phyloP scores from a whole-genome alignment of 2,329 filamentous ascomycete genomes.

The Emergomyces orientalis region DNA sequence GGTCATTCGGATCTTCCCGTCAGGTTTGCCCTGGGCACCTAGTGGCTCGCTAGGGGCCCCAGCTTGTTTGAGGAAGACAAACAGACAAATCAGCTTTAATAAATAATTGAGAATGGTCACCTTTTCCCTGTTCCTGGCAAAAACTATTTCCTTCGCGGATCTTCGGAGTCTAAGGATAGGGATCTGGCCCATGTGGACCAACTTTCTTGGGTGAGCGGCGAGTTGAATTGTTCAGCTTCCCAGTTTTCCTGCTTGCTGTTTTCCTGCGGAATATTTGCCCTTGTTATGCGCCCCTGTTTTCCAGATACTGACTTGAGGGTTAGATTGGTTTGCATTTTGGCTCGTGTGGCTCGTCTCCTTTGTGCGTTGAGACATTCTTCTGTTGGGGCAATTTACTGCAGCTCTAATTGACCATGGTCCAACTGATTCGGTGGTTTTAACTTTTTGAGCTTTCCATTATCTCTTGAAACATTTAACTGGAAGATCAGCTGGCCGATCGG shows the following conservation, averaged over 20 bases:
- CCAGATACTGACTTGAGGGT: too few species aligned
- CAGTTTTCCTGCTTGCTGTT: neutral
- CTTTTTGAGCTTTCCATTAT: too few species aligned
- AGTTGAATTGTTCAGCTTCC: neutral
- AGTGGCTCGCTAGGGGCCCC: neutral
- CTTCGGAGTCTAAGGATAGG: neutral
- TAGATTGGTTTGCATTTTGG: too few species aligned
- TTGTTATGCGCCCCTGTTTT: neutral
- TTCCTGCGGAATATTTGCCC: neutral
- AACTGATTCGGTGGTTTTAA: too few species aligned
- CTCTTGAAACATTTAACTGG: too few species aligned
- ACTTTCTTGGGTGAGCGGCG: too few species aligned
- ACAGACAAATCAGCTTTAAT: neutral
- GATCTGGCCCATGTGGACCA: too few species aligned
- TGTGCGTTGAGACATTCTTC: too few species aligned
- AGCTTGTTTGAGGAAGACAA: neutral
- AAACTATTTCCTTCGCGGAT: neutral
- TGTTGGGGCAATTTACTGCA: too few species aligned
- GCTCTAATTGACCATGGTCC: neutral
- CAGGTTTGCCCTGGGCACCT: too few species aligned
- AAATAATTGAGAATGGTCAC: neutral
- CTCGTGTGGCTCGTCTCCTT: too few species aligned
- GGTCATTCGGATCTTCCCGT: neutral
- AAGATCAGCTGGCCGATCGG: neutral
- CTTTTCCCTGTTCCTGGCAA: neutral